These are phyloP conservation scores for Aspergillus nanangensis DNA, from an alignment of 495 filamentous ascomycete genomes.

Conservation along the genomic window DNA sequence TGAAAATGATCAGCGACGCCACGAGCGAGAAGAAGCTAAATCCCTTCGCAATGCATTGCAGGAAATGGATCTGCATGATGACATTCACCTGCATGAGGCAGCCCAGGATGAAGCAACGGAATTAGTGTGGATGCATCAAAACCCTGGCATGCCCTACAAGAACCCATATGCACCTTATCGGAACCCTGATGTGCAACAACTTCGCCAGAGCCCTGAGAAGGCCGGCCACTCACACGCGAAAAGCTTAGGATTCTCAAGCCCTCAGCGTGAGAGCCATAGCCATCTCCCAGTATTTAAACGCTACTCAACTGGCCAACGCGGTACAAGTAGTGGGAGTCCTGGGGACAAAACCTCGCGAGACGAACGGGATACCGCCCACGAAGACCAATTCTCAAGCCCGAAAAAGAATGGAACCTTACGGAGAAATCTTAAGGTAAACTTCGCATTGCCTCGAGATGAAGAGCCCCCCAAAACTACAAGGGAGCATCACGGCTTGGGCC, in stretches of 20 bases:
- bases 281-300: slow-evolving; percentile 43
- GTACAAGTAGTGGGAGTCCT: background rate
- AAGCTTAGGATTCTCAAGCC: slow-evolving; percentile 39
- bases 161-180: slow-evolving; percentile 58
- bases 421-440: slow-evolving; percentile 41
- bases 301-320: slow-evolving; percentile 36
- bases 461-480: slow-evolving; percentile 9
- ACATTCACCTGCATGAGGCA: slow-evolving; percentile 63
- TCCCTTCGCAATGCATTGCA: slow-evolving; percentile 76
- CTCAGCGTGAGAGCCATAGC: slow-evolving; percentile 19
- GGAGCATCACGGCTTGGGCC: slow-evolving; percentile 18
- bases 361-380: background rate
- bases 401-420: slow-evolving; percentile 19
- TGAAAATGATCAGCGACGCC: slow-evolving; percentile 74
- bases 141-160: slow-evolving; percentile 52
- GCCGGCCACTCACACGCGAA: slow-evolving; percentile 60
- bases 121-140: slow-evolving; percentile 78
- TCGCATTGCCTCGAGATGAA: slow-evolving; percentile 34
- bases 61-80: slow-evolving; percentile 70
- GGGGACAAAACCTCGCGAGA: background rate
- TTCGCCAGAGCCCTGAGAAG: slow-evolving; percentile 49
- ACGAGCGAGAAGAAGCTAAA: slow-evolving; percentile 81
- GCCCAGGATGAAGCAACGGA: slow-evolving; percentile 85
- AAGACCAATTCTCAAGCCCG: slow-evolving; percentile 5
- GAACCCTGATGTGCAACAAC: slow-evolving; percentile 33